A percentile compares a stretch with the other conserved stretches of the same genome.
phyloP scores from a whole-genome alignment of 1,284 basidiomycete species.

The Fistulinella cinereoalba region DNA sequence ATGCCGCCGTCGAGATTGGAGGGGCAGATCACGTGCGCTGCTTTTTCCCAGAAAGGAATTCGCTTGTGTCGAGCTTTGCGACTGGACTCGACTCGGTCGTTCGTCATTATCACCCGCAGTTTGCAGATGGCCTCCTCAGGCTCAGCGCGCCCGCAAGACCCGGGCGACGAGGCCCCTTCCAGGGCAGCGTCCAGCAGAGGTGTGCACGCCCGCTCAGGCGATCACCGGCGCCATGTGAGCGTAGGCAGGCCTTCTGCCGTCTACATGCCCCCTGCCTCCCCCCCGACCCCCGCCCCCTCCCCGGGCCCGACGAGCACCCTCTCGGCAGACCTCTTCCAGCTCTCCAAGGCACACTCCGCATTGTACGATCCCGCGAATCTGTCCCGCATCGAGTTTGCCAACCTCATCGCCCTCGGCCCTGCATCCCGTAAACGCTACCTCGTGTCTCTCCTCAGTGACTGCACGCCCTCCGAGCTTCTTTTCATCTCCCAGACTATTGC shows the following conservation, averaged over 20 bases:
- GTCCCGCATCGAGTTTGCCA: conserved; percentile 37
- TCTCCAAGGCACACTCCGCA: conserved; percentile 11
- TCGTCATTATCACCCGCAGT: not conserved
- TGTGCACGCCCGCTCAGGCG: conserved; percentile 12
- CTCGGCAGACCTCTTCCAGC: conserved; percentile 20
- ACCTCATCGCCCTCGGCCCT: conserved; percentile 36
- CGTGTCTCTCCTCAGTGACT: conserved; percentile 57
- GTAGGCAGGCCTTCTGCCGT: conserved; percentile 28
- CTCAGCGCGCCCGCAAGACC: conserved; percentile 3
- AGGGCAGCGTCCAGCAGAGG: conserved; percentile 7
- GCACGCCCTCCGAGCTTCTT: conserved; percentile 74
- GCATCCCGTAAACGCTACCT: conserved; percentile 60
- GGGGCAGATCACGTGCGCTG: conserved; percentile 12
- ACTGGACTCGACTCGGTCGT: conserved; percentile 9
- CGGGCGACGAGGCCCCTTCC: conserved; percentile 11
- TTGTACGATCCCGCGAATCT: conserved; percentile 31
- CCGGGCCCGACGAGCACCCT: conserved; percentile 39
- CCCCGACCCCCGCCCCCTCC: conserved; percentile 70
- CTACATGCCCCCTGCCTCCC: conserved; percentile 59
- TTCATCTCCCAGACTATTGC: conserved; percentile 75
- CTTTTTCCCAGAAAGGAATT: not conserved
- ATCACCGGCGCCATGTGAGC: conserved; percentile 19
- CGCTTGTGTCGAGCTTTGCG: conserved; percentile 5
- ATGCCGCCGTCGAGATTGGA: conserved; percentile 2
- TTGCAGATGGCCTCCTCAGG: conserved; percentile 14